These are phyloP conservation scores for Heritiera fomes DNA, from an alignment of 345 rosid genomes.

Conservation along the genomic window DNA sequence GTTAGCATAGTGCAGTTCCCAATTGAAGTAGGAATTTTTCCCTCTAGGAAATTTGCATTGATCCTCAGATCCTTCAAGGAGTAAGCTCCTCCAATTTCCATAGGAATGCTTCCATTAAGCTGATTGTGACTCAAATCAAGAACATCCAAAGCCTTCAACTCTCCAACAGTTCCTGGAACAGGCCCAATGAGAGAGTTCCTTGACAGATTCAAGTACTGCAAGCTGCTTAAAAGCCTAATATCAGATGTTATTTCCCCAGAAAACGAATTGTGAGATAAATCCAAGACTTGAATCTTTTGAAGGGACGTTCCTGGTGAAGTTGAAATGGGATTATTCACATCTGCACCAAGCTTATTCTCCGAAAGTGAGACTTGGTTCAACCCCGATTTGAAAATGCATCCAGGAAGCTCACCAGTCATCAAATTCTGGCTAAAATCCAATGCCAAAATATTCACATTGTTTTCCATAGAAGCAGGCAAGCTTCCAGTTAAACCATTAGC, in stretches of 20 bases:
- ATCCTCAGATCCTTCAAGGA: conserved; percentile 71
- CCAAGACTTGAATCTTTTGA: conserved; percentile 62
- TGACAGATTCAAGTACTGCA: conserved; percentile 63
- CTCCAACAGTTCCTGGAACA: conserved; percentile 56
- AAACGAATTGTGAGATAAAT: conserved; percentile 69
- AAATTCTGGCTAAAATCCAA: conserved; percentile 74
- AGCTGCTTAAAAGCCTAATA: conserved; percentile 46
- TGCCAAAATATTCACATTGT: conserved; percentile 49
- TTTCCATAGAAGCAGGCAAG: conserved; percentile 55
- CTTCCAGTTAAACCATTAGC: conserved; percentile 57
- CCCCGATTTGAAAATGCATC: conserved; percentile 59
- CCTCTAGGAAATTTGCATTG: conserved; percentile 53
- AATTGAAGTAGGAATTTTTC: conserved; percentile 67
- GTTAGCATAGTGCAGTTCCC: conserved; percentile 56
- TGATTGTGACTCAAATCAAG: conserved; percentile 76
- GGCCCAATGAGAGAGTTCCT: conserved; percentile 60
- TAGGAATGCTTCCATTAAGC: conserved; percentile 69
- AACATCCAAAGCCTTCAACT: conserved; percentile 49
- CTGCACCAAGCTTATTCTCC: conserved; percentile 36
- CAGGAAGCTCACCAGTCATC: conserved; percentile 60
- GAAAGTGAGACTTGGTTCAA: conserved; percentile 41
- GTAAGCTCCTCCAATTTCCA: conserved; percentile 64
- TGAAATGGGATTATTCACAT: conserved; percentile 20
- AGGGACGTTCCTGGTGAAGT: conserved; percentile 28
- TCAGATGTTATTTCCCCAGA: conserved; percentile 56